These are phyloP conservation scores for Isabelozyma gotoi DNA, from an alignment of 805 yeast genomes.

Conservation along the genomic window DNA sequence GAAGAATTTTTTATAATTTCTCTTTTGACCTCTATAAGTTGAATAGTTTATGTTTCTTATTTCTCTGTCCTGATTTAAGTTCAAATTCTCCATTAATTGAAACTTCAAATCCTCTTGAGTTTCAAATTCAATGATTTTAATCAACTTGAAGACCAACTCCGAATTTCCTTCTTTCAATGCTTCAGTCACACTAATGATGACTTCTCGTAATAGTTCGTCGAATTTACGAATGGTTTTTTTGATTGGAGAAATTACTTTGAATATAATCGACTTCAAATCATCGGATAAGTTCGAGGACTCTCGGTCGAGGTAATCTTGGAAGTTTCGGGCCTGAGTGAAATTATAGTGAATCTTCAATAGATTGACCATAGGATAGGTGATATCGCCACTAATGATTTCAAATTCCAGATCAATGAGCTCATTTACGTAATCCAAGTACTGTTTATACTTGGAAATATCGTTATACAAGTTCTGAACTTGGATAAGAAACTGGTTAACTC, in stretches of 20 bases:
- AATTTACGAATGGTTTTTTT: constrained; percentile 53
- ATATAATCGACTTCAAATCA: constrained; percentile 69
- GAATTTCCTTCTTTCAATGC: constrained; percentile 66
- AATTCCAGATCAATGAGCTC: constrained; percentile 48
- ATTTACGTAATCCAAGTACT: constrained; percentile 50
- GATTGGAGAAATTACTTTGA: constrained; percentile 53
- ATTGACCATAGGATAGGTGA: constrained; percentile 48
- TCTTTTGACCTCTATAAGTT: constrained; percentile 33
- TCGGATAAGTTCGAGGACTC: constrained; percentile 50
- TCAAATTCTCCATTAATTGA: constrained; percentile 28
- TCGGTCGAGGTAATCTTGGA: constrained; percentile 69
- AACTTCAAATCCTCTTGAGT: constrained; percentile 70
- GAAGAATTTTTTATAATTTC: constrained; percentile 66
- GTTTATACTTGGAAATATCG: constrained; percentile 57
- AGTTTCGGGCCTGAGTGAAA: constrained; percentile 70
- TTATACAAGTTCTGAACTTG: constrained; percentile 65
- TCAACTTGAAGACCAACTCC: constrained; percentile 65
- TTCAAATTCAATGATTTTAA: constrained; percentile 79
- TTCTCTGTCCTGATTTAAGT: constrained; percentile 16
- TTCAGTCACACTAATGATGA: constrained; percentile 72
- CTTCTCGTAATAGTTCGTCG: constrained; percentile 59
- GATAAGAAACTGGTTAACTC: constrained; percentile 67
- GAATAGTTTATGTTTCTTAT: constrained; percentile 24
- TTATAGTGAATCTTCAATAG: constrained; percentile 68
- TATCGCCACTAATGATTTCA: constrained; percentile 30